Evolutionary conservation across 345 rosid genomes (phyloP), one percentile per base, ranked within the genome.

Genomic region (Sonneratia alba): DNA sequence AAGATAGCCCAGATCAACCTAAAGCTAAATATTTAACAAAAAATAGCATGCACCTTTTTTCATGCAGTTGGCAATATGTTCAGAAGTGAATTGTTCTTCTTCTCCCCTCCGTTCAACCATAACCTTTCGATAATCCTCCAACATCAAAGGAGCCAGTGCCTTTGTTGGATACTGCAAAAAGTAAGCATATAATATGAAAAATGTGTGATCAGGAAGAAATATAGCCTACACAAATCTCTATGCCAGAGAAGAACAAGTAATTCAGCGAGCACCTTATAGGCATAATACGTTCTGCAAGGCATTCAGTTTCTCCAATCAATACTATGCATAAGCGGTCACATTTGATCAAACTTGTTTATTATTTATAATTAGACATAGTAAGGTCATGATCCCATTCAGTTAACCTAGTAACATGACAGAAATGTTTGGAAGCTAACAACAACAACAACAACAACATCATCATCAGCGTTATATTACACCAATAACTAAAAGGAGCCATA

Each of bases 101-200:
- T 90, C 97, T 14, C 98, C 99, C 79, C 97, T 90, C 73, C 97
- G 80, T 65, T 92, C 98, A 63, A 89, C 95, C 91, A 92, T 85
- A 62, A 90, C 85, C 78, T 88, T 89, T 61, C 98, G 79, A 76
- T 87, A 92, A 70, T 95, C 98, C 87, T 95, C 94, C 83, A 92
- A 81, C 98, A 95, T 90, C 66, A 95, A 72, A 3, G 98, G 96
- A 73, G 96, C 83, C 85, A 95, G 82, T 34, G 98, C 99, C 80
- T 90, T 95, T 14, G 99, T 92, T 4, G 99, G 98, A 77, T 90
- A 90, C 98, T 91, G 75, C 34, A 42, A 68, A 43, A 13, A 45
- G 68, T 15, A 67, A 67, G 27, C 34, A 45, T 13, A 19, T 67
- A 5, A 38, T 32, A 40, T 47, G 18, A 40, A 19, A 27, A 40